These are phyloP conservation scores for Russula olivacea DNA, from an alignment of 768 basidiomycete species.

Conservation along the genomic window DNA sequence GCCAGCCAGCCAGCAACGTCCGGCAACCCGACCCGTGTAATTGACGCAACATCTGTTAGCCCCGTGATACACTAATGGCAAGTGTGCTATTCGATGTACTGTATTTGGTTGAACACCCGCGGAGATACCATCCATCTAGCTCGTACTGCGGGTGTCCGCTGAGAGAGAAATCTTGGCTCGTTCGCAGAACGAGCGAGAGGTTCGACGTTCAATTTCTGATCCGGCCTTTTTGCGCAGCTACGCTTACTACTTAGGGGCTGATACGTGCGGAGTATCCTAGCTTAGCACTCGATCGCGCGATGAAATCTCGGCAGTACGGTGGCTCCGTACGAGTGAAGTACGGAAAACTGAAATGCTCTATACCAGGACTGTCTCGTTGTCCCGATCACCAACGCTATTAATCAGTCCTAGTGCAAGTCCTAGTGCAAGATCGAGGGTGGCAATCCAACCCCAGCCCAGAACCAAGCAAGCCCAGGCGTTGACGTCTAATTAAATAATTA, in stretches of 20 bases:
- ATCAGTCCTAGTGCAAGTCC: background rate
- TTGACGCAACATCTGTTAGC: background rate
- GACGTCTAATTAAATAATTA: no score
- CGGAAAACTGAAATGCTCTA: no score
- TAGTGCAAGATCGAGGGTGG: constrained; percentile 4
- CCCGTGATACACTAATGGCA: background rate
- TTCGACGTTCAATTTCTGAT: background rate
- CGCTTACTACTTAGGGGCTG: constrained; percentile 9
- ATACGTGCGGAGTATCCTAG: background rate
- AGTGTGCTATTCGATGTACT: background rate
- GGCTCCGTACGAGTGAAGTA: background rate
- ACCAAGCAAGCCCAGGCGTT: background rate
- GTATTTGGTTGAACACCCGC: background rate
- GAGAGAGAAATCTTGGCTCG: background rate
- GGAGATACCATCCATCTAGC: background rate
- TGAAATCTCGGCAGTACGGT: constrained; percentile 2
- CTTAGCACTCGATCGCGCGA: constrained; percentile 8
- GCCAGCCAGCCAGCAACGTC: background rate
- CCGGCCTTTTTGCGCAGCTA: background rate
- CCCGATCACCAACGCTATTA: background rate
- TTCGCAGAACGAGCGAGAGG: no score
- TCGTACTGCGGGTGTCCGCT: background rate
- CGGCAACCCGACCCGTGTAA: background rate
- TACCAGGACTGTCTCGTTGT: no score
- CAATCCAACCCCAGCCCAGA: background rate